Evolutionary conservation across 73 alveolate species (phyloP).

Genomic region (Diophrys appendiculata): DNA sequence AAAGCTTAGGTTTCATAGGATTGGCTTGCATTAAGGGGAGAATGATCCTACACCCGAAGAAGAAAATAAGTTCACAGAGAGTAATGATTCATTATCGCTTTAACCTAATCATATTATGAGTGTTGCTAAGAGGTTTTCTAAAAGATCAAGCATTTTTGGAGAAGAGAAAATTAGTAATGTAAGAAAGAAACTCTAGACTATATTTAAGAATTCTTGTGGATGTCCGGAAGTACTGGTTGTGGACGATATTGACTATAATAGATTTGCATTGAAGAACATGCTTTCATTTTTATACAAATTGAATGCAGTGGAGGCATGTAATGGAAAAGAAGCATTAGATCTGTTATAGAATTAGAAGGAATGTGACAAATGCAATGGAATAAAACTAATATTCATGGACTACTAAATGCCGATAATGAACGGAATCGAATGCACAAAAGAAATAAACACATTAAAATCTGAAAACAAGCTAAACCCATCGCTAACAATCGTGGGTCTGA

Average conservation of each 20-base stretch:
- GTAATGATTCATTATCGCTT: too few relatives aligned
- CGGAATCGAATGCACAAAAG: slow-evolving; percentile 6
- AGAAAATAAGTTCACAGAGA: too few relatives aligned
- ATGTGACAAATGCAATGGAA: neutral
- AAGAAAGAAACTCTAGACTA: too few relatives aligned
- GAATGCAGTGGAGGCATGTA: neutral
- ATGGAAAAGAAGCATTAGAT: neutral
- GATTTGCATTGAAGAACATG: neutral
- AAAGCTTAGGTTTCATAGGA: too few relatives aligned
- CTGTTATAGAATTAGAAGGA: neutral
- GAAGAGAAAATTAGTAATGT: too few relatives aligned
- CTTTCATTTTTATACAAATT: neutral
- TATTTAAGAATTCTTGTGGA: too few relatives aligned
- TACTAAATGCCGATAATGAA: slow-evolving; percentile 15
- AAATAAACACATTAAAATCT: neutral
- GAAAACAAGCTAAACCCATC: neutral
- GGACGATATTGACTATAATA: neutral
- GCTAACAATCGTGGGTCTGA: slow-evolving; percentile 1
- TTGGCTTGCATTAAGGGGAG: too few relatives aligned
- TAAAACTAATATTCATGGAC: slow-evolving; percentile 5
- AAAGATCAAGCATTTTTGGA: too few relatives aligned
- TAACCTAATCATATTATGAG: too few relatives aligned
- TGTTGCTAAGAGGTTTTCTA: too few relatives aligned
- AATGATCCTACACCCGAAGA: too few relatives aligned
- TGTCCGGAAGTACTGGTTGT: neutral